Percentiles rank a stretch among this genome's conserved stretches.
phyloP scores from a whole-genome alignment of 2,329 filamentous ascomycete genomes.

The Epichloe sibirici region DNA sequence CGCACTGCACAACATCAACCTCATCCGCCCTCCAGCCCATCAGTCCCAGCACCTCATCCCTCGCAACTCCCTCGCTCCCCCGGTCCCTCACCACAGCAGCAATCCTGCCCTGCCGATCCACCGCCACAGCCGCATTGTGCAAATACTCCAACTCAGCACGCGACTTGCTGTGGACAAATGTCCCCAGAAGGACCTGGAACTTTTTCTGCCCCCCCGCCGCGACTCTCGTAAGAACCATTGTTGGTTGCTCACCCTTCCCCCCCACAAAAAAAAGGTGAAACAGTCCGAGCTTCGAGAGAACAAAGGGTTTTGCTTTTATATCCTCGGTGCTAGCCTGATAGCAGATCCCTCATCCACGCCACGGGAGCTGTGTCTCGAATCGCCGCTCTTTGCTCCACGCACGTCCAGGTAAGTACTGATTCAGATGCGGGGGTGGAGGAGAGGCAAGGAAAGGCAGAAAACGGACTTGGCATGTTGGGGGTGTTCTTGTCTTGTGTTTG shows the following conservation, averaged over 20 bases:
- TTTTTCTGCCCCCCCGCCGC: slow-evolving; percentile 12
- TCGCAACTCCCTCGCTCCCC: slow-evolving; percentile 17
- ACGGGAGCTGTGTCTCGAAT: too few relatives aligned
- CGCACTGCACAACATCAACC: slow-evolving; percentile 23
- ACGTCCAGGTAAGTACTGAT: background rate
- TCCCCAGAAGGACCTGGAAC: slow-evolving; percentile 40
- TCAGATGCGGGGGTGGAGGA: too few relatives aligned
- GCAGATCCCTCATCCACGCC: too few relatives aligned
- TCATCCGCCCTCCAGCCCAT: slow-evolving; percentile 33
- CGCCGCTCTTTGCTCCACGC: background rate
- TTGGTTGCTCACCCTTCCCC: background rate
- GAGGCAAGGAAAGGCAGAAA: background rate
- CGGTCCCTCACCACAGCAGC: slow-evolving; percentile 30
- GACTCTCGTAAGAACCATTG: slow-evolving; percentile 2
- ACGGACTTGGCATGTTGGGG: background rate
- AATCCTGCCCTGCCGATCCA: slow-evolving; percentile 38
- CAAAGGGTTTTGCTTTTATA: too few relatives aligned
- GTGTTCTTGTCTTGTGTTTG: too few relatives aligned
- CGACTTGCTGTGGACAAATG: slow-evolving; percentile 41
- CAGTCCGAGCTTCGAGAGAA: too few relatives aligned
- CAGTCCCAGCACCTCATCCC: slow-evolving; percentile 22
- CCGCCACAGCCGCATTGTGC: slow-evolving; percentile 37
- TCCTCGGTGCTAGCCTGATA: too few relatives aligned
- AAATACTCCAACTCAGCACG: slow-evolving; percentile 37
- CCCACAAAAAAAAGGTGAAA: too few relatives aligned